Conservation (phyloP, 2,329 filamentous ascomycete genomes). For the Aspergillus viridinutans region DNA sequence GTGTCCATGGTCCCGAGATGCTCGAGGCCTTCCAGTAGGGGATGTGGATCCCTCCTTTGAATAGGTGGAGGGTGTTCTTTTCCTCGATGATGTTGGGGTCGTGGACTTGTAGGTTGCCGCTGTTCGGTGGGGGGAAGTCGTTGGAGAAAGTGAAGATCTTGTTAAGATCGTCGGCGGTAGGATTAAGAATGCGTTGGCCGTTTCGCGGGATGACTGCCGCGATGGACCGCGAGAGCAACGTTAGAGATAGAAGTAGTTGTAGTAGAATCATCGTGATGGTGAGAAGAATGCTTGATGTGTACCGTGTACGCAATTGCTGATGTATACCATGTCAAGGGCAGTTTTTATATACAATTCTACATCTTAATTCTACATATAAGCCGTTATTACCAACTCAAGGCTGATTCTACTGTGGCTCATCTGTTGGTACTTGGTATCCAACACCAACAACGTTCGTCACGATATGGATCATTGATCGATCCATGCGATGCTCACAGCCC, state of each 20-base stretch:
- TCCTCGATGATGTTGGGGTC: constrained; percentile 26
- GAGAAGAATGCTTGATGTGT: neutral
- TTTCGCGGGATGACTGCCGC: neutral
- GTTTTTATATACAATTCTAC: neutral
- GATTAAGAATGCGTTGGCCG: neutral
- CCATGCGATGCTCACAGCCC: neutral
- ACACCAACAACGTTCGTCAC: neutral
- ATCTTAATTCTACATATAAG: neutral
- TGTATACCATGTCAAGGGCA: neutral
- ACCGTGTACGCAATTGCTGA: neutral
- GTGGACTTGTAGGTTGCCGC: constrained; percentile 17
- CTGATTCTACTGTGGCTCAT: neutral
- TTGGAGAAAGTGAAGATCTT: neutral
- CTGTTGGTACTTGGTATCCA: neutral
- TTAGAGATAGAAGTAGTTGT: neutral
- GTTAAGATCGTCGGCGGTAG: neutral
- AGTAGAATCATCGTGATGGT: neutral
- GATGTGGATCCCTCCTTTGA: constrained; percentile 22
- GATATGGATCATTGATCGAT: neutral
- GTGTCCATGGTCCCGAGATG: constrained; percentile 25
- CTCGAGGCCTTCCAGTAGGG: constrained; percentile 17
- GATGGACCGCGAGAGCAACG: neutral
- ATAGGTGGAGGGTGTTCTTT: constrained; percentile 24
- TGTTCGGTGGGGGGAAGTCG: constrained; percentile 16
- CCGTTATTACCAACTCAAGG: neutral